These are phyloP conservation scores for Neoarthrinium moseri DNA, from an alignment of 2,329 filamentous ascomycete species.

Conservation along the genomic window DNA sequence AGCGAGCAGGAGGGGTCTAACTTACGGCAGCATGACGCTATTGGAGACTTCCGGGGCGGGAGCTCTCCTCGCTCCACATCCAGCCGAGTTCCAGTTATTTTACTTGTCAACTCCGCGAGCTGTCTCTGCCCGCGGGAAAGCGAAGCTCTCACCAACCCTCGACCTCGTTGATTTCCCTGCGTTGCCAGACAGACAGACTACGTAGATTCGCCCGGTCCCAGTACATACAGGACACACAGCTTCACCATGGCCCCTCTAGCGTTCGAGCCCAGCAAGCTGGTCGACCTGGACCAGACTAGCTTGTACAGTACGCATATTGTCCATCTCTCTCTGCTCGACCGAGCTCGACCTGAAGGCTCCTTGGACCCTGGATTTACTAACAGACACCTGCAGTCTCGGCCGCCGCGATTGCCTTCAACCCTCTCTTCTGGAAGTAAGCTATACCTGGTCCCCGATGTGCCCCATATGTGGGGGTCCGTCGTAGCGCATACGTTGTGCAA, in stretches of 20 bases:
- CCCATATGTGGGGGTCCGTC: too few species aligned
- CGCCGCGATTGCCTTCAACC: constrained; percentile 86
- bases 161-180: too few species aligned
- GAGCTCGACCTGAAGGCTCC: too few species aligned
- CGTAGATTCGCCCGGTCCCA: too few species aligned
- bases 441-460: too few species aligned
- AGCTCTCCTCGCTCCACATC: too few species aligned
- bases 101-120: too few species aligned
- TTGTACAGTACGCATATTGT: constrained; percentile 55
- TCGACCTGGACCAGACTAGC: constrained; percentile 68
- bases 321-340: not conserved
- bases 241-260: constrained; percentile 36
- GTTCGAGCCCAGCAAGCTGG: constrained; percentile 39
- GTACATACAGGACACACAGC: too few species aligned
- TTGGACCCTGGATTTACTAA: not conserved
- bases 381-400: constrained; percentile 63
- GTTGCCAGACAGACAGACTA: too few species aligned
- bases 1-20: not conserved
- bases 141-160: too few species aligned
- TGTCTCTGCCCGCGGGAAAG: too few species aligned
- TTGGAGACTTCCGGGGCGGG: not conserved
- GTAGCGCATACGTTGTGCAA: not conserved
- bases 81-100: too few species aligned
- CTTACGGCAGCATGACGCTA: constrained; percentile 1
- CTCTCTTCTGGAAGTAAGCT: constrained; percentile 97